These are phyloP conservation scores for Saccharomycopsis sp. DNA, from an alignment of 805 yeast species.

Conservation along the genomic window DNA sequence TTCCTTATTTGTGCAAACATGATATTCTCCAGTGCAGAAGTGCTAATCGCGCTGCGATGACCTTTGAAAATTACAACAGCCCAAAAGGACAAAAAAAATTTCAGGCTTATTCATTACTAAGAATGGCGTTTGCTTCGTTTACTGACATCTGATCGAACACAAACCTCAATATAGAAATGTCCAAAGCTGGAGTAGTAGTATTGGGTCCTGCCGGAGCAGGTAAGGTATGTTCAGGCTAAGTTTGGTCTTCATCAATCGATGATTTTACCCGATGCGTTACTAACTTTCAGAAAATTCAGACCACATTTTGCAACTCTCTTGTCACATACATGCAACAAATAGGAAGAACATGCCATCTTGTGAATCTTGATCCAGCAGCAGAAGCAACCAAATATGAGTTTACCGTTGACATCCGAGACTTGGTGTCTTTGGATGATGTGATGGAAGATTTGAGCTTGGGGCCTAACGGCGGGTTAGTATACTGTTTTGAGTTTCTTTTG, in stretches of 20 bases:
- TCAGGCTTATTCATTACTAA: too few species aligned
- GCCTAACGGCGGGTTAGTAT: constrained; percentile 82
- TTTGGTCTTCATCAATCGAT: neutral
- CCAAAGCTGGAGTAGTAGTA: constrained; percentile 88
- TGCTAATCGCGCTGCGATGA: too few species aligned
- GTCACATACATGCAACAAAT: constrained; percentile 80
- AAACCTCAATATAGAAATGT: too few species aligned
- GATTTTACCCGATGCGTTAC: neutral
- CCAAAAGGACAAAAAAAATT: too few species aligned
- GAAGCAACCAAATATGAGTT: constrained; percentile 63
- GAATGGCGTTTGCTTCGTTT: too few species aligned
- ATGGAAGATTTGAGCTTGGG: constrained; percentile 69
- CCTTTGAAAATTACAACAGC: too few species aligned
- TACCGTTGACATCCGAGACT: constrained; percentile 71
- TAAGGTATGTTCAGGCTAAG: constrained; percentile 31
- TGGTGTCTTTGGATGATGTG: constrained; percentile 63
- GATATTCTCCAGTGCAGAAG: too few species aligned
- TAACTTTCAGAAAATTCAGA: constrained; percentile 27
- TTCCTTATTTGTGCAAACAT: too few species aligned
- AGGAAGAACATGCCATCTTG: constrained; percentile 91
- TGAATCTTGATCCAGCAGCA: constrained; percentile 91
- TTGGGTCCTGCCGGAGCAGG: constrained; percentile 99
- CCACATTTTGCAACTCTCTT: constrained; percentile 85
- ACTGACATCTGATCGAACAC: too few species aligned
- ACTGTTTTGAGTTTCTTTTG: constrained; percentile 86